Base-by-base conservation (phyloP, 257 asterid genomes). In the Thymus mandschuricus region DNA sequence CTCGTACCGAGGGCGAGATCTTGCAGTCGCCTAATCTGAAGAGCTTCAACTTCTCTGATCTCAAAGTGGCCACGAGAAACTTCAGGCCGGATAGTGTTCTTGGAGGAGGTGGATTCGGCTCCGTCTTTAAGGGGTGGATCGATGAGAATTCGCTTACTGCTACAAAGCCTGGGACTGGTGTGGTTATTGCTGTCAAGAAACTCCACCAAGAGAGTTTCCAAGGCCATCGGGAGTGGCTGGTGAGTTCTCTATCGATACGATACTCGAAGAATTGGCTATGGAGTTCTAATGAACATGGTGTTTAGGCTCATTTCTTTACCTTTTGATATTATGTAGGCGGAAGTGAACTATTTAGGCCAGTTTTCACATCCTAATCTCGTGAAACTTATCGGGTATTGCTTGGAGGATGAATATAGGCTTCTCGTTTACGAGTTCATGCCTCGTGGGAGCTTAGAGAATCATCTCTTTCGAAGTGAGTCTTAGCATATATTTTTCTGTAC, bases 141-240 rank as follows among this genome's bases (percentile, higher is more conserved):
- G 96, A 92, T 78, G 88, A 87, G 80, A 77, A 78, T 76, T 75
- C 92, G 3, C 79, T 75, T 1, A 73, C 86, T 11, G 93, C 96
- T 44, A 61, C 96, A 48, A 91, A 86, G 75, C 94, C 97, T 0
- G 96, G 97, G 45, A 81, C 96, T 0, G 97, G 98, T 41, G 57
- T 84, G 73, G 79, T 83, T 50, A 75, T 93, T 72, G 97, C 97
- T 28, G 98, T 91, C 5, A 93, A 87, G 76, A 87, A 82, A 69
- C 90, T 90, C n/a, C 83, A 87, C 72, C 92, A 82, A 80, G 88
- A 87, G 60, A 84, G 96, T 52, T 80, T 66, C 71, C 97, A 93
- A 68, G 96, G 98, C 46, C 97, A 91, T 67, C 65, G 83, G 55
- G 98, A 90, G 76, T 92, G 97, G 97, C 76, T 92, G 89, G 98